Evolutionary conservation across 2,329 filamentous ascomycete genomes (phyloP).

Genomic region (Madurella mycetomatis): DNA sequence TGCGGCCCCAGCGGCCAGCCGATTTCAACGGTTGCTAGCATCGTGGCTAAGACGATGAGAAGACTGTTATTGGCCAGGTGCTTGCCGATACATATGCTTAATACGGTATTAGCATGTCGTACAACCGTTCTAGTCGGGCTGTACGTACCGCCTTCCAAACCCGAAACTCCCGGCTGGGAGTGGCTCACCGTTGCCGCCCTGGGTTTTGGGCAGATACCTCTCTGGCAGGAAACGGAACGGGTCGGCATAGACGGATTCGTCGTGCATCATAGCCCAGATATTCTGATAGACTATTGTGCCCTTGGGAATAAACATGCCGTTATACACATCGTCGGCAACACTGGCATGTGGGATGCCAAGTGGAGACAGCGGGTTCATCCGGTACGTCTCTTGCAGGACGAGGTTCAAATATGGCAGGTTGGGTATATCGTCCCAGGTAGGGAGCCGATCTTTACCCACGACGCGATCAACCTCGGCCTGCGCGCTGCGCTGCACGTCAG

Average conservation of each 20-base stretch:
- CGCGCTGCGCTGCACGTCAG: slow-evolving; percentile 33
- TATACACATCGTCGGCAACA: slow-evolving; percentile 37
- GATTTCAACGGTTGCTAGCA: slow-evolving; percentile 30
- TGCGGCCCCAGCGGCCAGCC: slow-evolving; percentile 23
- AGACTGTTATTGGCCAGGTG: slow-evolving; percentile 48
- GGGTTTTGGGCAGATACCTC: slow-evolving; percentile 24
- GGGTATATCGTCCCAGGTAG: slow-evolving; percentile 21
- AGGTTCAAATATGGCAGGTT: slow-evolving; percentile 35
- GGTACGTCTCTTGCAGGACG: slow-evolving; percentile 35
- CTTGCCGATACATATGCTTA: slow-evolving; percentile 40
- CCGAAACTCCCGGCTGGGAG: slow-evolving; percentile 35
- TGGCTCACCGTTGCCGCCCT: slow-evolving; percentile 29
- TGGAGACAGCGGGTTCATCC: slow-evolving; percentile 32
- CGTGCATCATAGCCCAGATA: slow-evolving; percentile 37
- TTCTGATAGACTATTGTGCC: slow-evolving; percentile 40
- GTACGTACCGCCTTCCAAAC: slow-evolving; percentile 36
- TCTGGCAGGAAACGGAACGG: slow-evolving; percentile 33
- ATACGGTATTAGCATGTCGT: not conserved
- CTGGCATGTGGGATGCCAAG: slow-evolving; percentile 38
- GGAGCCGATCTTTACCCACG: slow-evolving; percentile 33
- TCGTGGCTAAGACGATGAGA: slow-evolving; percentile 34
- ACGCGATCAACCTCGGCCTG: slow-evolving; percentile 34
- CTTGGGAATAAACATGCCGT: slow-evolving; percentile 43
- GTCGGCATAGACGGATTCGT: slow-evolving; percentile 28
- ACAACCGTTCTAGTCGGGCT: not conserved